Evolutionary conservation across 202 grass and related monocot genomes (phyloP).

Genomic region (Brachypodium distachyon): DNA sequence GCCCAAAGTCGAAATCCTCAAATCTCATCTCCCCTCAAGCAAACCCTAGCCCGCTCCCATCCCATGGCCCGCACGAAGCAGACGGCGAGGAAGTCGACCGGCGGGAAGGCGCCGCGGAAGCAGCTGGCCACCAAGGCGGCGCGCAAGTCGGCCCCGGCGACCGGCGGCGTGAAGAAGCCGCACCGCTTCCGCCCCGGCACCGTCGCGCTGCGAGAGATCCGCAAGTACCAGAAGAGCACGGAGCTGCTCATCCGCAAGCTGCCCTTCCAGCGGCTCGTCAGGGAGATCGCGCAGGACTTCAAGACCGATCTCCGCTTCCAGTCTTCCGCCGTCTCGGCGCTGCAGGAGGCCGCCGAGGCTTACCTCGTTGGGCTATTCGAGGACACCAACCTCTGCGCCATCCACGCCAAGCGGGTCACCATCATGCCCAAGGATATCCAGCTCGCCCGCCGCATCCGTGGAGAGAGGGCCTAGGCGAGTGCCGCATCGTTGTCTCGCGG

Average conservation of each 20-base stretch:
- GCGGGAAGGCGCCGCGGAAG: background rate
- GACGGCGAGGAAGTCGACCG: background rate
- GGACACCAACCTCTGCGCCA: constrained; percentile 87
- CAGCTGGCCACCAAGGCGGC: background rate
- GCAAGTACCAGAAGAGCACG: constrained; percentile 89
- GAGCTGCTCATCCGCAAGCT: constrained; percentile 79
- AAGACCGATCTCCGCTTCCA: background rate
- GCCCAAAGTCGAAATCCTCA: background rate
- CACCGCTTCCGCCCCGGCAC: constrained; percentile 27
- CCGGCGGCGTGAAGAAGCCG: background rate
- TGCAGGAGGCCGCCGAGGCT: constrained; percentile 64
- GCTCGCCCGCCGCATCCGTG: constrained; percentile 57
- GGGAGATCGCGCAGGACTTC: constrained; percentile 46
- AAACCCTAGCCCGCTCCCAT: background rate
- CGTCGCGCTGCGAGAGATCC: constrained; percentile 70
- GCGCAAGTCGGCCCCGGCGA: background rate
- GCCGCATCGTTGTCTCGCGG: too few relatives aligned
- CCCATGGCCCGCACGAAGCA: background rate
- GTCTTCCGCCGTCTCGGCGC: background rate
- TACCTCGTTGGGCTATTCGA: constrained; percentile 71
- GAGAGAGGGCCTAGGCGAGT: constrained; percentile 56
- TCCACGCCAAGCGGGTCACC: constrained; percentile 84
- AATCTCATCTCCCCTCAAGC: background rate
- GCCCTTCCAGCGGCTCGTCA: constrained; percentile 60
- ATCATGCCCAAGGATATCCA: constrained; percentile 94